Evolutionary conservation across 148 eudicot species (phyloP), one percentile per base, ranked within the genome.

Genomic region (Cornus florida): DNA sequence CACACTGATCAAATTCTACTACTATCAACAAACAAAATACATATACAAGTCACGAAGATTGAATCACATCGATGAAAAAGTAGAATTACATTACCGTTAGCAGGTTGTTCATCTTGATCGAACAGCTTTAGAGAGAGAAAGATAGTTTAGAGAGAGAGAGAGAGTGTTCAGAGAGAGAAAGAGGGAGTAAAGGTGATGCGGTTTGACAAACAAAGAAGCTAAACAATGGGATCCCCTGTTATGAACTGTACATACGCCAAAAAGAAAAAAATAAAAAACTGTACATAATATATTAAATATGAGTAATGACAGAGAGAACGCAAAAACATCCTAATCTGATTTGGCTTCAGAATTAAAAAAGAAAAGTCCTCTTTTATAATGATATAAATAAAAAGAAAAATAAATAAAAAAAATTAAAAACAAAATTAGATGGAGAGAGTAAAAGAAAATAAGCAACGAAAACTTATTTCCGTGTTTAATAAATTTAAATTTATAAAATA

Each of bases 91-190:
- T 70, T 72, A 85, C 88, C 81, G 88, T 73, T 50, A 85, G 83
- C 41, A 85, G 77, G 72, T 85, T 85, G 80, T 85, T 85, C 88
- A 85, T 85, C 73, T 80, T 60, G 86, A 83, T 71, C 70, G 43
- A 31, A 72, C 56, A 43, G 24, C 71, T 28, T n/a, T 22, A 28
- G 7, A 64, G n/a, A 73, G 70, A 67, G 59, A 48, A 76, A 71
- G 7, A 10, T 74, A 12, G 28, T 71, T 28, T 28, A 28, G 28
- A 28, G 28, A 28, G 28, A 28, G n/a, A 19, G 39, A 19, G 65
- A 28, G n/a, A 19, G 39, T 7, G 65, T 39, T 39, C 7, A 78
- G 69, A 72, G n/a, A 73, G 70, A 77, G 32, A 73, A 66, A 56
- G 76, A 77, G 22, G 22, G 75, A 38, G 33, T 65, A 75, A 69